Evolutionary conservation across 352 stramenopile species (phyloP).

Genomic region (Salisapilia sapeloensis): DNA sequence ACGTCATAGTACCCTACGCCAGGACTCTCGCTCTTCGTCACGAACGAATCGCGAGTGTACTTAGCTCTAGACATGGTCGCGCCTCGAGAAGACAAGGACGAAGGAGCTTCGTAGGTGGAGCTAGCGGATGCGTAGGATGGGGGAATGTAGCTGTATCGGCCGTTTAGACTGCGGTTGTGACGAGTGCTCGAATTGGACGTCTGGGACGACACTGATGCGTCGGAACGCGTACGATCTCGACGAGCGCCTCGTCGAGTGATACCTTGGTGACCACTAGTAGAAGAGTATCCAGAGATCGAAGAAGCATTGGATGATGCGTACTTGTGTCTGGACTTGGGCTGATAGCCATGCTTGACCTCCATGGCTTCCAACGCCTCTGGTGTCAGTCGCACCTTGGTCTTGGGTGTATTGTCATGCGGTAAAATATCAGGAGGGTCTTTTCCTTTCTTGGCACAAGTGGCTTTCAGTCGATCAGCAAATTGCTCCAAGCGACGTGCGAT

Average conservation of each 20-base stretch:
- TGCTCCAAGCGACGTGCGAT: conserved; percentile 34
- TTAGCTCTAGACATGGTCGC: conserved; percentile 47
- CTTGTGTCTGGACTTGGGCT: conserved; percentile 18
- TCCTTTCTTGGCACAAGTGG: conserved; percentile 9
- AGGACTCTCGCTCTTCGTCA: conserved; percentile 46
- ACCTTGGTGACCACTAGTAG: conserved; percentile 7
- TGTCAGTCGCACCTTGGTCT: conserved; percentile 28
- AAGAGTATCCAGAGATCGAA: conserved; percentile 43
- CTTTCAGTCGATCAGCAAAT: conserved; percentile 29
- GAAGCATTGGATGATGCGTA: conserved; percentile 50
- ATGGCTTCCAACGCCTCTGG: conserved; percentile 39
- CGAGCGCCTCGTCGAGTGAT: background rate
- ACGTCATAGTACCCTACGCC: conserved; percentile 70
- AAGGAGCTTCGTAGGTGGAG: conserved; percentile 11
- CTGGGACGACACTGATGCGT: conserved; percentile 36
- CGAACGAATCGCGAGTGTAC: conserved; percentile 48
- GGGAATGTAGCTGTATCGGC: conserved; percentile 53
- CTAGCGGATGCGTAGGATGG: conserved; percentile 24
- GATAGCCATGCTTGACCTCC: conserved; percentile 27
- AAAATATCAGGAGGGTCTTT: no score
- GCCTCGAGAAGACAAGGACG: conserved; percentile 45
- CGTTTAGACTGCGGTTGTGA: conserved; percentile 20
- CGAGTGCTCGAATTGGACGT: conserved; percentile 28
- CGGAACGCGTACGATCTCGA: conserved; percentile 10
- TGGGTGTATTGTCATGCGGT: no score